Percentiles rank a stretch among this genome's conserved stretches.
Evolutionary conservation across 192 early-diverging fungal genomes (phyloP).

Genomic region (Podochytrium sp.): DNA sequence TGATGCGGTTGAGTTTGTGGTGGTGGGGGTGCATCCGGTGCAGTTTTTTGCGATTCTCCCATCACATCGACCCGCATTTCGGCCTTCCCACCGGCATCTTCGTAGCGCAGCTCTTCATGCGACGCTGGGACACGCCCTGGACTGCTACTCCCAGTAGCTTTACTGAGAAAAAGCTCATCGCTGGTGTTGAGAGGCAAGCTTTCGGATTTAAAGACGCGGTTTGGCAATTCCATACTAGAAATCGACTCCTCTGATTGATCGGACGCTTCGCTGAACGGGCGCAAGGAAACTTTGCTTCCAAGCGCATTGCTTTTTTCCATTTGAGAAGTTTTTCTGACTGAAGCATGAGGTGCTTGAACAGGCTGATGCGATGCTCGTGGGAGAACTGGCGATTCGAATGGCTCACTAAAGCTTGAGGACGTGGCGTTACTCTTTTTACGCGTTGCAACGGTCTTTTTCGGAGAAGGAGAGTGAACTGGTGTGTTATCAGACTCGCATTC

Average conservation of each 20-base stretch:
- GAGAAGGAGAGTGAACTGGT: neutral
- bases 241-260: neutral
- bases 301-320: neutral
- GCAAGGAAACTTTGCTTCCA: neutral
- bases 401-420: neutral
- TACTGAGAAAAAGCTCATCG: too few species aligned
- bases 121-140: too few species aligned
- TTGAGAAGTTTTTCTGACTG: neutral
- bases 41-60: neutral
- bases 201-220: neutral
- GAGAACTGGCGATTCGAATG: neutral
- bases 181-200: neutral
- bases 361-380: neutral
- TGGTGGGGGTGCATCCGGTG: neutral
- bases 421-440: neutral
- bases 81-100: slow-evolving; percentile 12
- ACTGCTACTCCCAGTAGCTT: too few species aligned
- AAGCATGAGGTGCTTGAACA: neutral
- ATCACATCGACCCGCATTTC: neutral
- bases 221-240: neutral
- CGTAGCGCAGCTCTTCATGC: slow-evolving; percentile 12
- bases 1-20: neutral
- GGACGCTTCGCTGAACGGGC: neutral
- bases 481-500: neutral
- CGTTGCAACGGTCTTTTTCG: slow-evolving; percentile 7